Percentiles rank a stretch among this genome's conserved stretches.
Evolutionary conservation across 129 eudicot species (phyloP).

Genomic region (Pulicaria dysenterica): DNA sequence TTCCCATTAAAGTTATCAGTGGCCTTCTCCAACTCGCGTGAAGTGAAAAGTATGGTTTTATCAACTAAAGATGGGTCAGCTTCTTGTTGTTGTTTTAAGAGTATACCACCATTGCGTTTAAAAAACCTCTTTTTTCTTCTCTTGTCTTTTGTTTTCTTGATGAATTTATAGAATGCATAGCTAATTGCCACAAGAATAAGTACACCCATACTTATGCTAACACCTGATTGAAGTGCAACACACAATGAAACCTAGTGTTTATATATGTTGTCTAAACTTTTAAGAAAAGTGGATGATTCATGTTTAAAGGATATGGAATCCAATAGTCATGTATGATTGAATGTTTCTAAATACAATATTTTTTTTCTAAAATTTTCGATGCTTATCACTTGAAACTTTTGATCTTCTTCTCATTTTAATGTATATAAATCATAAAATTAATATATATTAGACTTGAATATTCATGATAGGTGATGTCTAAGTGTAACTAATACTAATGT

Average conservation of each 20-base stretch:
- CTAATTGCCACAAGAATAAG: not conserved
- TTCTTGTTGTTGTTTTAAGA: constrained; percentile 23
- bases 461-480: too few species aligned
- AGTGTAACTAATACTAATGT: too few species aligned
- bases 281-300: too few species aligned
- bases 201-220: constrained; percentile 13
- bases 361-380: too few species aligned
- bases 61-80: constrained; percentile 11
- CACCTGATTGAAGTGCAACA: not conserved
- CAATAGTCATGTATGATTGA: too few species aligned
- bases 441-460: too few species aligned
- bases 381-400: too few species aligned
- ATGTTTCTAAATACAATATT: too few species aligned
- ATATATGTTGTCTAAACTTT: too few species aligned
- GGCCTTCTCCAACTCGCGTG: constrained; percentile 12
- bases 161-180: not conserved
- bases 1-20: constrained; percentile 4
- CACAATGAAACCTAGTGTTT: not conserved
- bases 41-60: constrained; percentile 10
- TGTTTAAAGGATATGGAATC: too few species aligned
- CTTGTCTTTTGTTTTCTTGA: not conserved
- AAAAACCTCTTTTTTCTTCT: constrained; percentile 9
- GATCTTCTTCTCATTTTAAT: too few species aligned
- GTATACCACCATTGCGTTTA: constrained; percentile 29
- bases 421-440: too few species aligned